A percentile compares a stretch with the other conserved stretches of the same genome.
These are phyloP conservation scores for Paecilomyces sp. DNA, from an alignment of 2,329 filamentous ascomycete species.

Conservation along the genomic window DNA sequence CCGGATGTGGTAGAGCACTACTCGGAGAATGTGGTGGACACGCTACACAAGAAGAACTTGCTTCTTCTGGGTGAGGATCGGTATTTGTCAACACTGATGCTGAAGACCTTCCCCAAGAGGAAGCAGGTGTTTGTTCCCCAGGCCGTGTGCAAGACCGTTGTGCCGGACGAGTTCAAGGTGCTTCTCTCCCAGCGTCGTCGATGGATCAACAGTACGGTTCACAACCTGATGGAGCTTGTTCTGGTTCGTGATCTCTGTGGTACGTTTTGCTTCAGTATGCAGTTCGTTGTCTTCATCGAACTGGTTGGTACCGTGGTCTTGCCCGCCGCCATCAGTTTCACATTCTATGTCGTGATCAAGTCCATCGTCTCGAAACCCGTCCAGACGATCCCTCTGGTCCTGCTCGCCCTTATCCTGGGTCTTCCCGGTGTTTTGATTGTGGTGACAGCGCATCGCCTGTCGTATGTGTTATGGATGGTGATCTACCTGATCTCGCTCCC, in stretches of 20 bases:
- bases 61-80: constrained; percentile 88
- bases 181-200: constrained; percentile 88
- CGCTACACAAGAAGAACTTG: constrained; percentile 94
- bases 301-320: constrained; percentile 89
- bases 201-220: constrained; percentile 99
- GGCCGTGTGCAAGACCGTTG: constrained; percentile 96
- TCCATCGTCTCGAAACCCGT: constrained; percentile 71
- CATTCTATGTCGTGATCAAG: constrained; percentile 86
- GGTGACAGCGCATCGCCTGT: constrained; percentile 84
- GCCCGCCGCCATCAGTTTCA: constrained; percentile 93
- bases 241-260: constrained; percentile 93
- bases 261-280: constrained; percentile 99
- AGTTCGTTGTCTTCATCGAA: constrained; percentile 95
- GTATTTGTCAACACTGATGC: constrained; percentile 93
- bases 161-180: constrained; percentile 87
- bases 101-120: constrained; percentile 96
- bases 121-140: constrained; percentile 99
- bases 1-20: constrained; percentile 99
- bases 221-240: constrained; percentile 96
- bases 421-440: constrained; percentile 87
- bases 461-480: constrained; percentile 93
- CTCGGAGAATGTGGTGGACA: constrained; percentile 98
- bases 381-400: constrained; percentile 82
- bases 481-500: constrained; percentile 91
- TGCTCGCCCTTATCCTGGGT: constrained; percentile 85